Evolutionary conservation across 176 grass and related monocot species (phyloP).

Genomic region (Carex littledalei): DNA sequence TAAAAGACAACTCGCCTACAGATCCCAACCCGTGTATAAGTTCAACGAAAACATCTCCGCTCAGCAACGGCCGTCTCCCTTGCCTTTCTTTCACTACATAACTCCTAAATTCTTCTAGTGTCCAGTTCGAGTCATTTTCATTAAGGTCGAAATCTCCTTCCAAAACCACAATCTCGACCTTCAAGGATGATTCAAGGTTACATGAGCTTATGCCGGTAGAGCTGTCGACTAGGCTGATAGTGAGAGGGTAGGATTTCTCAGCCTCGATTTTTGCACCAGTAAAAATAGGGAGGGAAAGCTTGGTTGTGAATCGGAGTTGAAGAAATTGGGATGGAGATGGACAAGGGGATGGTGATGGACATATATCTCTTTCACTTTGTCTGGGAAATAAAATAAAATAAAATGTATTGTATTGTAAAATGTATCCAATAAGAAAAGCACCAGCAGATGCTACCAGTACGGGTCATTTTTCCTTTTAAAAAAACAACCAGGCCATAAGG

Average conservation of each 20-base stretch:
- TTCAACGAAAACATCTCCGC: slow-evolving; percentile 57
- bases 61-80: slow-evolving; percentile 71
- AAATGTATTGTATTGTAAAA: slow-evolving; percentile 29
- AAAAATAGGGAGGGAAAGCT: slow-evolving; percentile 90
- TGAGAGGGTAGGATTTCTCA: slow-evolving; percentile 46
- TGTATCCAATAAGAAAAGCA: background rate
- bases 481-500: slow-evolving; percentile 5
- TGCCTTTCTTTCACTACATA: slow-evolving; percentile 89
- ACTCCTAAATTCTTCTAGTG: slow-evolving; percentile 71
- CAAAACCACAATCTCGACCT: slow-evolving; percentile 83
- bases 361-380: slow-evolving; percentile 41
- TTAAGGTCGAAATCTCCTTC: slow-evolving; percentile 81
- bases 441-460: background rate
- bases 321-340: slow-evolving; percentile 38
- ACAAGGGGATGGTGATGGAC: slow-evolving; percentile 35
- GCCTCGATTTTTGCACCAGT: slow-evolving; percentile 85
- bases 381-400: slow-evolving; percentile 33
- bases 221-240: slow-evolving; percentile 55
- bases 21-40: slow-evolving; percentile 49
- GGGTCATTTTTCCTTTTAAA: background rate
- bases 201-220: slow-evolving; percentile 37
- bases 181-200: slow-evolving; percentile 40
- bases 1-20: slow-evolving; percentile 66
- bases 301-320: slow-evolving; percentile 75
- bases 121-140: slow-evolving; percentile 57